Base-by-base conservation (phyloP, 305 asterid species). In the Stenogyne calaminthoides region DNA sequence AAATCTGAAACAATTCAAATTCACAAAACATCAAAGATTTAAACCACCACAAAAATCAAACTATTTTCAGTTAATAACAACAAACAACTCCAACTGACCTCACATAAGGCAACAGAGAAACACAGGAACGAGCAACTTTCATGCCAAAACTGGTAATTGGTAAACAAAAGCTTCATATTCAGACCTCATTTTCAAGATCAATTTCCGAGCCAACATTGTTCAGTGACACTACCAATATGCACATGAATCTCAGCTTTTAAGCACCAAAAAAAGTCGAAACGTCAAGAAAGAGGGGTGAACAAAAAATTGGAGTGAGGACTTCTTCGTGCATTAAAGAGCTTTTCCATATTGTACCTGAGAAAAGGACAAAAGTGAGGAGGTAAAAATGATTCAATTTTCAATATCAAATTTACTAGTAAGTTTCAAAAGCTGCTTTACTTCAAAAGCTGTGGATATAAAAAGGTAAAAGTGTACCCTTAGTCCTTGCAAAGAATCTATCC, bases 271-370 rank as follows among this genome's bases (percentile, higher is more conserved):
- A 58, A 64, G 54, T 34, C 72, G 72, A 67, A 42, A 56, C 44
- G 70, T 66, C 60, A 78, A 72, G 67, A 49, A 75, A 56, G 62
- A 62, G 67, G 72, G 69, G 63, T 71, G 37, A 27, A 78, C 70
- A 72, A 80, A 77, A 73, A 64, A 19, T 66, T 1, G 62, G 57
- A 12, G 68, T 19, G n/a, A 61, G 67, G 55, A n/a, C n/a, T n/a
- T 6, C 79, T 79, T 79, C 70, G 37, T 16, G 81, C 69, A 20
- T 4, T 55, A 56, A 67, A 69, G 60, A 57, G 77, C 66, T 67
- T 76, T 77, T 75, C 67, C 62, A 71, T 64, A 70, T 66, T 66
- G 78, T 82, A 81, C 82, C 89, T 78, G 82, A 73, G 83, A 76
- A 76, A 84, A 73, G 66, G 87, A 77, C 84, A 81, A 77, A 54